Evolutionary conservation across 2,329 filamentous ascomycete species (phyloP).

Genomic region (Botryotinia narcissicola): DNA sequence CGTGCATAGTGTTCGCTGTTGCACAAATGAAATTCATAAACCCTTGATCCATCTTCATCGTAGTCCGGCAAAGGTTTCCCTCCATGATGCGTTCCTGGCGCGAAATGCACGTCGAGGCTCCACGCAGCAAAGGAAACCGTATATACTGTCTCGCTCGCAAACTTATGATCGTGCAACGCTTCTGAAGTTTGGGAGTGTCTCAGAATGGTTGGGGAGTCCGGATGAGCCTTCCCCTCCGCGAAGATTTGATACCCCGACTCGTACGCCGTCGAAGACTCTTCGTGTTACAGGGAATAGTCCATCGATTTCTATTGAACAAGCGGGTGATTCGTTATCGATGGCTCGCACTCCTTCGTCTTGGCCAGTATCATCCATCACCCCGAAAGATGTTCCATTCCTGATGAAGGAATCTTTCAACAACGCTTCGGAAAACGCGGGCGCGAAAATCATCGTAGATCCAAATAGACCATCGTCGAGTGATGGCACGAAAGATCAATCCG

Average conservation of each 20-base stretch:
- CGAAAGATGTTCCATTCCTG: not conserved
- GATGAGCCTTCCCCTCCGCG: not conserved
- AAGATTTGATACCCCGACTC: not conserved
- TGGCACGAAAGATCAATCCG: not conserved
- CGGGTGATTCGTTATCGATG: not conserved
- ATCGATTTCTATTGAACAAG: not conserved
- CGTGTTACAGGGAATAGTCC: rapidly evolving
- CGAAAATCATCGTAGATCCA: not conserved
- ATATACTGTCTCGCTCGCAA: not conserved
- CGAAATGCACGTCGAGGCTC: not conserved
- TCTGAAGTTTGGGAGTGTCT: not conserved
- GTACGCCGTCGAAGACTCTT: not conserved
- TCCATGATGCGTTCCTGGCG: not conserved
- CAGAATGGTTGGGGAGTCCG: slow-evolving; percentile 7
- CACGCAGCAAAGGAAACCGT: not conserved
- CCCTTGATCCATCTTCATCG: slow-evolving; percentile 28
- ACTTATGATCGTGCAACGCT: not conserved
- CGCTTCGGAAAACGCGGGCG: not conserved
- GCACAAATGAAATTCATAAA: slow-evolving; percentile 29
- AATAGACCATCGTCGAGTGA: not conserved
- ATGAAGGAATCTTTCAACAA: not conserved
- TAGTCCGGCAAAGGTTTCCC: not conserved
- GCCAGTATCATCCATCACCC: not conserved
- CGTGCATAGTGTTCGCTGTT: slow-evolving; percentile 33
- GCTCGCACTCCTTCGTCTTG: not conserved